Base-by-base conservation (phyloP, 352 stramenopile genomes). In the Peronospora tabacina region DNA sequence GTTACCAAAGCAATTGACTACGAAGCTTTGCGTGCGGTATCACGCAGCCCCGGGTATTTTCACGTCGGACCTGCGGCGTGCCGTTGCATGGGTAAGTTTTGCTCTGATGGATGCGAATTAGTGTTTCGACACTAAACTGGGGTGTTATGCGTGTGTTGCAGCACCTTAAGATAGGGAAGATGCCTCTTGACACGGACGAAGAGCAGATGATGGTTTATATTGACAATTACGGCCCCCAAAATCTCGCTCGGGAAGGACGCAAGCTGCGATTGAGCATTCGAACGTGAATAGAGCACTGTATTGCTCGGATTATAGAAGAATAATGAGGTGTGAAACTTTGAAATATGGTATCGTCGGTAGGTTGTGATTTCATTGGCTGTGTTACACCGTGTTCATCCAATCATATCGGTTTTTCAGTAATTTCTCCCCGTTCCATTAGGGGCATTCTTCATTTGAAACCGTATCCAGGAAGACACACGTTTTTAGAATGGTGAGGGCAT, bases 1-100 rank as follows among this genome's bases (percentile, higher is more conserved):
- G 24, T 47, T 92, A 10, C 81, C 82, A 6, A 75, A 70, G 7
- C 78, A 87, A 50, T 90, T 92, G 42, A 78, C 77, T 0, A 92
- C 82, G 9, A 86, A 84, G 52, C 62, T 92, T 17, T 88, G 79
- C 39, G 74, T 90, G 29, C 75, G 70, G 13, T 89, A 80, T 50
- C 59, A 53, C 7, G 69, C 90, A 13, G 72, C 79, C 0, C 78
- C 82, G 1, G 82, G 82, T 10, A 86, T 87, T 43, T 89, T 85
- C 52, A 87, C 78, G 8, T 73, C 69, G 0, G 75, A 92, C 49
- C 29, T 89, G 26, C 70, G 72, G 33, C 69, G 76, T 44, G 77
- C 61, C 7, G 60, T 91, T n/a, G 61, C 73, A 17, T 53, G 66
- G 57, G 80, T 90, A 57, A n/a, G 66, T 63, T 15, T 61, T 30